Conservation (phyloP, 140 eudicot genomes). For the Flaveria floridana region DNA sequence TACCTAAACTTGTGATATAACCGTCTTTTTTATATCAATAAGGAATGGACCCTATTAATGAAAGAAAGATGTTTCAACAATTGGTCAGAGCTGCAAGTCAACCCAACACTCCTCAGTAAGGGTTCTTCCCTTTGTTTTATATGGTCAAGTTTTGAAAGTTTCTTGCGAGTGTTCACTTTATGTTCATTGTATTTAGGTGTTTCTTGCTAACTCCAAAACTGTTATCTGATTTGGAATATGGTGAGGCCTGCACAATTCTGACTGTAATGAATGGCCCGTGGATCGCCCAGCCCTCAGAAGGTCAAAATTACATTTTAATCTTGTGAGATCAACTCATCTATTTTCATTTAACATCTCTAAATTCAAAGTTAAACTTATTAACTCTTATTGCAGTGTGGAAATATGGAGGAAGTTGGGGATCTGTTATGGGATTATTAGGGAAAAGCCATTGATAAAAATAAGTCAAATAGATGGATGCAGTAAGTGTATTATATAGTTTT, state of each 20-base stretch:
- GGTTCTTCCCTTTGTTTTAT: conserved; percentile 8
- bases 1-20: not conserved
- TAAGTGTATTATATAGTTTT: conserved; percentile 1
- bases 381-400: conserved; percentile 64
- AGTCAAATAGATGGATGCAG: conserved; percentile 15
- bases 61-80: conserved; percentile 97
- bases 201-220: conserved; percentile 97
- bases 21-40: not conserved
- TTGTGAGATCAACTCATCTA: not conserved
- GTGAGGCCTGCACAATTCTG: conserved; percentile 75
- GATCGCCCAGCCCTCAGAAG: conserved; percentile 74
- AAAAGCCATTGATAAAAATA: conserved; percentile 37
- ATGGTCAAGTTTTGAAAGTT: not conserved
- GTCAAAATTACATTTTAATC: conserved; percentile 34
- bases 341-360: conserved; percentile 3
- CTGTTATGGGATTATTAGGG: conserved; percentile 47
- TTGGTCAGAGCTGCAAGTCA: conserved; percentile 95
- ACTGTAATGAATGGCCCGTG: conserved; percentile 89
- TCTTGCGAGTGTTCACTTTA: not conserved
- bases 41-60: conserved; percentile 99
- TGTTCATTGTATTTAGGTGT: conserved; percentile 52
- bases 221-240: conserved; percentile 80
- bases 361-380: conserved; percentile 10
- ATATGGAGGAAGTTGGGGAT: conserved; percentile 73
- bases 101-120: conserved; percentile 96